Base-by-base conservation (phyloP, 1,284 basidiomycete genomes). In the Meira nashicola region DNA sequence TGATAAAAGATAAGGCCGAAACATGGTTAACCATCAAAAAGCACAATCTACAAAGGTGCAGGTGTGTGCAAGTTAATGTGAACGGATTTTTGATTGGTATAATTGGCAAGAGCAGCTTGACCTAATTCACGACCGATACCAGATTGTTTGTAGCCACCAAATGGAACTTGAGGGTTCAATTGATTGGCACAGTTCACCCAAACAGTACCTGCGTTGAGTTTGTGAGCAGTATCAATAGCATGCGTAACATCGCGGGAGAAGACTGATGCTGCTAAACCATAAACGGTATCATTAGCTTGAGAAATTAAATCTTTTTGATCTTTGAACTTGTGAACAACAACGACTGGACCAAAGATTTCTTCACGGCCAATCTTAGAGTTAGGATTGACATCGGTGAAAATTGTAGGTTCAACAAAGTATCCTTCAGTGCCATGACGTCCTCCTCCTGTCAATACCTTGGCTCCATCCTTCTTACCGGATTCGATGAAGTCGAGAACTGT, bases 341-440 rank as follows among this genome's bases (percentile, higher is more conserved):
- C 84, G 52, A 90, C 87, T 47, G 91, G 91, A 6, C 90, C 91
- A 73, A 92, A 92, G 76, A 93, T 92, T 81, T 95, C 92, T 81
- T 95, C 92, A 73, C 84, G 80, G 62, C 89, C 87, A 74, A 96
- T 94, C 81, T 85, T 87, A 88, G 92, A 91, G 63, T 87, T 83
- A 38, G 86, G 83, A 52, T 82, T 84, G 41, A 85, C 85, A 74
- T 92, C 83, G 19, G 66, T 62, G 41, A 78, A 67, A 54, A 80
- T 73, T 44, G 79, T 80, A 39, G 78, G 78, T 64, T 78, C 63
- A 60, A 80, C 71, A 50, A 76, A 84, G 80, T 80, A 84, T 40
- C 83, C 83, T 73, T 89, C 85, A 9, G 80, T 80, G 44, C 54
- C 90, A 89, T 74, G 86, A 48, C 87, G 85, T 63, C 84, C 83